Evolutionary conservation across 2,329 filamentous ascomycete genomes (phyloP).

Genomic region (Phyllosticta paracitricarpa): DNA sequence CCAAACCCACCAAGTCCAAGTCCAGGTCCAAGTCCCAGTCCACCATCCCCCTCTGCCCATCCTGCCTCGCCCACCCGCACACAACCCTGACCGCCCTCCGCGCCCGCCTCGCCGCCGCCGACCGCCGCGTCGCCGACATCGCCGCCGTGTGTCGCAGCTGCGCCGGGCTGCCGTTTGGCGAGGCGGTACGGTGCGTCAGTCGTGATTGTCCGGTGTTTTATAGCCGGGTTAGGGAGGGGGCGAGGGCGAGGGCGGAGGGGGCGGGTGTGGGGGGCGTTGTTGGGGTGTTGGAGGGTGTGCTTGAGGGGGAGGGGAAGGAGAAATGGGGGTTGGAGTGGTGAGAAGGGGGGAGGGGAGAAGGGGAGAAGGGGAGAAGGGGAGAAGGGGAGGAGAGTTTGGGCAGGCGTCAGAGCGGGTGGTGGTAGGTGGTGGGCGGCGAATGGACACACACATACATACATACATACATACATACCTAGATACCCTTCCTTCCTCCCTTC

Average conservation of each 20-base stretch:
- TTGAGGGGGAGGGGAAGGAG: background rate
- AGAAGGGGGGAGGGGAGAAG: too few relatives aligned
- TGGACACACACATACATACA: too few relatives aligned
- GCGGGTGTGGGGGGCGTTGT: constrained; percentile 19
- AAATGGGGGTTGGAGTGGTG: constrained; percentile 6
- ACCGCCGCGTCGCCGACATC: constrained; percentile 55
- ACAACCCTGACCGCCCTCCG: constrained; percentile 56
- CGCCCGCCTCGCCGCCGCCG: constrained; percentile 49
- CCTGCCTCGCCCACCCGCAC: constrained; percentile 47
- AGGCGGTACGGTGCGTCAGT: constrained; percentile 79
- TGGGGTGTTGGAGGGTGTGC: constrained; percentile 19
- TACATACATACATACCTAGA: too few relatives aligned
- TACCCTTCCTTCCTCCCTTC: too few relatives aligned
- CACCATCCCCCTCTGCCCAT: constrained; percentile 43
- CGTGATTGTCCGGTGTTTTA: constrained; percentile 92
- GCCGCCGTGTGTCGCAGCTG: constrained; percentile 70
- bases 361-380: background rate
- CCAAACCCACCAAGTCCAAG: constrained; percentile 26
- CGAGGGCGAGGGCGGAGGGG: constrained; percentile 17
- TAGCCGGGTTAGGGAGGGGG: constrained; percentile 54
- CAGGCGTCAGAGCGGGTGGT: too few relatives aligned
- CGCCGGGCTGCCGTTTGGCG: constrained; percentile 59
- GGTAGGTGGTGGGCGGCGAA: too few relatives aligned
- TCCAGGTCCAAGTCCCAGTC: constrained; percentile 13
- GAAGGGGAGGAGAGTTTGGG: background rate